Base-by-base conservation (phyloP, 371 early-diverging fungal species). In the Apophysomyces elegans region DNA sequence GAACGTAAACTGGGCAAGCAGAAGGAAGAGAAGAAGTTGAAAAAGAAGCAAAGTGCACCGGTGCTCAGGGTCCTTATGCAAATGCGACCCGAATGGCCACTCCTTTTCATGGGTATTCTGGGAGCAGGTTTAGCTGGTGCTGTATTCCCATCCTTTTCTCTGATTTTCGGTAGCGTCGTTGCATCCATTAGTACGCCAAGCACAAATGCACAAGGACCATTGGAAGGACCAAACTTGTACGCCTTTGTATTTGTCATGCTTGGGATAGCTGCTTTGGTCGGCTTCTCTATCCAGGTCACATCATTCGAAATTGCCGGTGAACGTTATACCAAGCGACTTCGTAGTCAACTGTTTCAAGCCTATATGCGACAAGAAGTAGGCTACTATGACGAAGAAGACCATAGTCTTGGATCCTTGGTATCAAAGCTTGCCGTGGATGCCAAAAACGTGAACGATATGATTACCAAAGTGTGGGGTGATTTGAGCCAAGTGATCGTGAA, bases 381-480 rank as follows among this genome's bases (percentile, higher is more conserved):
- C 4, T 96, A 84, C 75, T 96, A 93, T 74, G 96, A 96, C 76
- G 79, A 86, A 37, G 89, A 89, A 41, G 81, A 85, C 47, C 86
- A 96, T 78, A 84, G 83, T 37, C 86, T 89, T n/a, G 96, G 96
- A 39, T 90, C 89, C 16, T 75, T 96, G 57, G 87, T 92, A 1
- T 80, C 93, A 14, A 86, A 90, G 56, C 83, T 96, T 37, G 87
- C 94, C 8, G 85, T 87, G n/a, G 95, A 95, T 69, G 91, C 95
- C 13, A 73, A 79, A 58, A 78, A 81, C 65, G 78, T 86, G 67
- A 76, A 81, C 63, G 81, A 88, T 26, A 69, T 89, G 62, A 82
- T 94, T 37, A 83, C 88, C 54, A 88, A 81, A 62, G 72, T 89
- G 5, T 73, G 86, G 69, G 87, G 88, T 44, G 77, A 81, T 44